A percentile compares a stretch with the other conserved stretches of the same genome.
phyloP scores from a whole-genome alignment of 2,329 filamentous ascomycete genomes.

The Epichloe amarillans region DNA sequence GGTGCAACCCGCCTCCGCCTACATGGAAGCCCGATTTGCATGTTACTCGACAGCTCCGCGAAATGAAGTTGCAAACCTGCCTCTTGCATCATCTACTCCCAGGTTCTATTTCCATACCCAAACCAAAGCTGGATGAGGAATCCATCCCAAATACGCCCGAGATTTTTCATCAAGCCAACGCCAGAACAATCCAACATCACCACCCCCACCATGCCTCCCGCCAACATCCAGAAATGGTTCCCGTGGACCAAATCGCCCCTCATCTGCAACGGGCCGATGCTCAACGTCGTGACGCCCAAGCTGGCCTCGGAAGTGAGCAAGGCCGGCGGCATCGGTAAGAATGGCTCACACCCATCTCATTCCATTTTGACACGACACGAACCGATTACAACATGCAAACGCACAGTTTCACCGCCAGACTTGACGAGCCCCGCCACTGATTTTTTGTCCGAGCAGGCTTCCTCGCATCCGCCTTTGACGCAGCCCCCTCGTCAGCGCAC shows the following conservation, averaged over 20 bases:
- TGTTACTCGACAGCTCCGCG: not conserved
- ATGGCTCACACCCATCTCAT: too few species aligned
- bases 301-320: constrained; percentile 25
- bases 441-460: constrained; percentile 14
- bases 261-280: constrained; percentile 25
- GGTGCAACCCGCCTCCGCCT: not conserved
- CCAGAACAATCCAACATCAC: not conserved
- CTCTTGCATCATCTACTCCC: not conserved
- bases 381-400: not conserved
- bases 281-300: constrained; percentile 17
- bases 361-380: too few species aligned
- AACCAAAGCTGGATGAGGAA: too few species aligned
- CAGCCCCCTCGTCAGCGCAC: constrained; percentile 17
- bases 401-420: too few species aligned
- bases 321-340: constrained; percentile 24
- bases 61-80: not conserved
- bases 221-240: constrained; percentile 16
- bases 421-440: not conserved
- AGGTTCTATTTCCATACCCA: too few species aligned
- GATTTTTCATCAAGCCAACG: too few species aligned
- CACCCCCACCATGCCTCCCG: constrained; percentile 11
- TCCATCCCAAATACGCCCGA: too few species aligned
- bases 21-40: not conserved
- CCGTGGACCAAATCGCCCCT: constrained; percentile 18
- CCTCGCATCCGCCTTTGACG: constrained; percentile 18